These are phyloP conservation scores for Corymbia citriodora DNA, from an alignment of 441 rosid species.

Conservation along the genomic window DNA sequence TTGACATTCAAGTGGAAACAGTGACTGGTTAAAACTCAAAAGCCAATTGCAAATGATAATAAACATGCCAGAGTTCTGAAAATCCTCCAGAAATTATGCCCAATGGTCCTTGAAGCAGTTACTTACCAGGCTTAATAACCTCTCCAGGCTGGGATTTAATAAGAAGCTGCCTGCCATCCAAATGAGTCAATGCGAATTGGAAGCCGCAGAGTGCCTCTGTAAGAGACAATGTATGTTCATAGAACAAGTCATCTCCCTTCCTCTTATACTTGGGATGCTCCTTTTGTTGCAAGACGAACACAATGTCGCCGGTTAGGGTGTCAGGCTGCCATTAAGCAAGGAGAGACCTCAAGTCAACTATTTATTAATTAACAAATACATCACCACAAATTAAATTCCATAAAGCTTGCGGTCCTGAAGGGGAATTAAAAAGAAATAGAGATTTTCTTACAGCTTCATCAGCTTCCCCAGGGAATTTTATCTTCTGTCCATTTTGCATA, in stretches of 20 bases:
- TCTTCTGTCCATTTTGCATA: constrained; percentile 87
- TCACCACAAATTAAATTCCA: background rate
- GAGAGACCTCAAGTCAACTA: background rate
- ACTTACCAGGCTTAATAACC: constrained; percentile 79
- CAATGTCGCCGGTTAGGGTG: constrained; percentile 85
- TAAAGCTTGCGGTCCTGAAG: background rate
- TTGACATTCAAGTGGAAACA: background rate
- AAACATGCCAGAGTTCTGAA: background rate
- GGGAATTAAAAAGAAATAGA: background rate
- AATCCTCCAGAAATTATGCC: background rate
- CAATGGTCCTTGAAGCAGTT: background rate
- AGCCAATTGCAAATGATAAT: background rate
- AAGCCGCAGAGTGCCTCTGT: constrained; percentile 94
- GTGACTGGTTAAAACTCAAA: background rate
- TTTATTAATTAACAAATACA: background rate
- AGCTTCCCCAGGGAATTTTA: constrained; percentile 93
- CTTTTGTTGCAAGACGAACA: constrained; percentile 82
- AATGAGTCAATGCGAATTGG: constrained; percentile 68
- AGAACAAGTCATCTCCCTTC: constrained; percentile 82
- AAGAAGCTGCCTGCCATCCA: constrained; percentile 86
- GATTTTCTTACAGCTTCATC: constrained; percentile 67
- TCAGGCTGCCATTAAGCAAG: constrained; percentile 60
- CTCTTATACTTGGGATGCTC: constrained; percentile 87
- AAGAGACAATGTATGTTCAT: constrained; percentile 72
- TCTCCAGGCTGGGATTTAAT: constrained; percentile 85